Evolutionary conservation across 176 grass and related monocot genomes (phyloP).

Genomic region (Otatea glauca): DNA sequence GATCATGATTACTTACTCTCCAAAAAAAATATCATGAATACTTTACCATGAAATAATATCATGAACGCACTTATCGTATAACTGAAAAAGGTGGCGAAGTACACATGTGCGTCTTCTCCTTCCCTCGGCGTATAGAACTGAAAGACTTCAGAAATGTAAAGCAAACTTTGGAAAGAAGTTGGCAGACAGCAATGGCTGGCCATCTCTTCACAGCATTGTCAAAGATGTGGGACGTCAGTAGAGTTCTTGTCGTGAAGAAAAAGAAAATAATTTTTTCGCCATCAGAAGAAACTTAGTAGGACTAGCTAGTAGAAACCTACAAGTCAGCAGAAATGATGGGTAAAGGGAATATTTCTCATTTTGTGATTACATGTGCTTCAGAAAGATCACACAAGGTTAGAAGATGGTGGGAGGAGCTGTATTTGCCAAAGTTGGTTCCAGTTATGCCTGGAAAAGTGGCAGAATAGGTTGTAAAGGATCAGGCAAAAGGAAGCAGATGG

Average conservation of each 20-base stretch:
- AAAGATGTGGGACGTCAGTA: constrained; percentile 23
- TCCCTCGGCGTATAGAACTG: neutral
- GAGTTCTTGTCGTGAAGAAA: constrained; percentile 14
- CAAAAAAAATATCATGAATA: neutral
- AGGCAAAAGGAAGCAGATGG: neutral
- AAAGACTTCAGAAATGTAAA: constrained; percentile 33
- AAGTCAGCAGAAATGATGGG: constrained; percentile 38
- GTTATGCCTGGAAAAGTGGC: constrained; percentile 35
- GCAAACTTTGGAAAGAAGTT: constrained; percentile 30
- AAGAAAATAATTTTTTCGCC: neutral
- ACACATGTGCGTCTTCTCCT: neutral
- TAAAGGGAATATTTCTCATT: constrained; percentile 37
- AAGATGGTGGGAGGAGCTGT: constrained; percentile 20
- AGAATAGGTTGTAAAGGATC: neutral
- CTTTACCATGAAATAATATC: neutral
- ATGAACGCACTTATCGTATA: neutral
- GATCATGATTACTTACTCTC: neutral
- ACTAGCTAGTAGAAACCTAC: constrained; percentile 27
- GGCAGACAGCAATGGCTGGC: constrained; percentile 38
- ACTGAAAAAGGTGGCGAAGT: neutral
- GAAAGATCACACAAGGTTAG: constrained; percentile 24
- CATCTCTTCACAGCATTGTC: constrained; percentile 36
- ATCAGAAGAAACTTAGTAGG: constrained; percentile 36
- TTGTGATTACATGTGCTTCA: constrained; percentile 40
- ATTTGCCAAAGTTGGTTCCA: constrained; percentile 32